These are phyloP conservation scores for Acer negundo DNA, from an alignment of 345 rosid species.

Conservation along the genomic window DNA sequence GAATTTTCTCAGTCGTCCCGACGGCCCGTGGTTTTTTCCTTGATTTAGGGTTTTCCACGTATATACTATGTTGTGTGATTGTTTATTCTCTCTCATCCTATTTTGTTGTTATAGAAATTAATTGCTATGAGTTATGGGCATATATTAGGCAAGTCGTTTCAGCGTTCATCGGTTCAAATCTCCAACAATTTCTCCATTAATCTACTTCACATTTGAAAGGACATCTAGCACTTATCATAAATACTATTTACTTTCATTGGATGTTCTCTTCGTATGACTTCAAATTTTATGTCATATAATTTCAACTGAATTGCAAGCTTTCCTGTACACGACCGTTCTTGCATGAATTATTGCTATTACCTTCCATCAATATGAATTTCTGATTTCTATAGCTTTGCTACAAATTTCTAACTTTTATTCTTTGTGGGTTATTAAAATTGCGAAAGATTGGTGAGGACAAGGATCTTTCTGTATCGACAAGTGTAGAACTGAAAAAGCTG, in stretches of 20 bases:
- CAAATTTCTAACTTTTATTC: background rate
- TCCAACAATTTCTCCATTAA: constrained; percentile 9
- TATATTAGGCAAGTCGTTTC: no score
- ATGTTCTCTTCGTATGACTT: background rate
- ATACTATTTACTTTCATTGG: background rate
- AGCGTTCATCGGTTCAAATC: no score
- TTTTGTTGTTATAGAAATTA: no score
- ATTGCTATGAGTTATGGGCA: no score
- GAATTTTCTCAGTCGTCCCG: no score
- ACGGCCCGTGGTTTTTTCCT: no score
- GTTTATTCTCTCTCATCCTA: no score
- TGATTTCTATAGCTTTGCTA: background rate
- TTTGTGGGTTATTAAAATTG: constrained; percentile 9
- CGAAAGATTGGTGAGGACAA: constrained; percentile 53
- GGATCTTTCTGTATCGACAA: constrained; percentile 50
- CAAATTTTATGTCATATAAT: background rate
- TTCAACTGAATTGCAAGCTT: background rate
- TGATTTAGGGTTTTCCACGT: no score
- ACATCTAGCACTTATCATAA: background rate
- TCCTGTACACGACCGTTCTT: background rate
- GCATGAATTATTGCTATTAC: background rate
- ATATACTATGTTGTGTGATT: no score
- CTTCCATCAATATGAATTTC: background rate
- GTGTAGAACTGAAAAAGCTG: constrained; percentile 47
- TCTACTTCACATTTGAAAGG: background rate